Evolutionary conservation across 139 green algal species (phyloP), one percentile per base, ranked within the genome.

Genomic region (Pycnococcus provasolii): DNA sequence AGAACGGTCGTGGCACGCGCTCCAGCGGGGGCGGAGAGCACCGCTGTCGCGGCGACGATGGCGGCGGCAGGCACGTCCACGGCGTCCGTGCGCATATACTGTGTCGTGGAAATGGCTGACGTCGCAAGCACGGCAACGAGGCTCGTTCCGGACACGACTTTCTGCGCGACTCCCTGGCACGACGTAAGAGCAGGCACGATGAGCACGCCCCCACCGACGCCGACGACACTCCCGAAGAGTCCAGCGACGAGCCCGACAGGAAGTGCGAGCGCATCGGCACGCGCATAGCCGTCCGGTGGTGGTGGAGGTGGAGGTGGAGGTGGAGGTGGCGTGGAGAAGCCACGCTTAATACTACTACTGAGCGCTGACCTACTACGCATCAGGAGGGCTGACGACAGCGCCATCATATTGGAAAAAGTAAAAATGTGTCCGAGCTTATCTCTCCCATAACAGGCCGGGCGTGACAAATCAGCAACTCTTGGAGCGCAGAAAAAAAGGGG

Each of bases 181-280:
- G 72, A 77, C 1, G 82, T 76, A 37, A 91, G 86, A 48, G 80
- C 62, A 2, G 86, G 86, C 1, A 79, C 81, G 11, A 91, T 91
- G 39, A 91, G 62, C 51, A 90, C 84, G 1, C 86, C 86, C 3
- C 86, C 86, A 3, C 86, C 86, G n/a, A 91, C 86, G 1, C 86
- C 86, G 11, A 91, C 82, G 4, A 91, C 48, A 72, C 76, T 85
- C 26, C 86, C 86, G 74, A 91, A 92, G 5, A 77, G 59, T 13
- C 86, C 86, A 40, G 86, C 80, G 6, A 57, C 41, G 13, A 64
- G 4, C 37, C 58, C 58, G 58, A 64, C 13, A 37, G 58, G 58
- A 3, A 4, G 37, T 37, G 58, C 58, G 13, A 64, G 37, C 58
- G 5, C 8, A 4, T 43, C 53, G 6, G 53, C 53, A 26, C 26